These are phyloP conservation scores for Neonectria sp. DNA, from an alignment of 2,329 filamentous ascomycete genomes.

Conservation along the genomic window DNA sequence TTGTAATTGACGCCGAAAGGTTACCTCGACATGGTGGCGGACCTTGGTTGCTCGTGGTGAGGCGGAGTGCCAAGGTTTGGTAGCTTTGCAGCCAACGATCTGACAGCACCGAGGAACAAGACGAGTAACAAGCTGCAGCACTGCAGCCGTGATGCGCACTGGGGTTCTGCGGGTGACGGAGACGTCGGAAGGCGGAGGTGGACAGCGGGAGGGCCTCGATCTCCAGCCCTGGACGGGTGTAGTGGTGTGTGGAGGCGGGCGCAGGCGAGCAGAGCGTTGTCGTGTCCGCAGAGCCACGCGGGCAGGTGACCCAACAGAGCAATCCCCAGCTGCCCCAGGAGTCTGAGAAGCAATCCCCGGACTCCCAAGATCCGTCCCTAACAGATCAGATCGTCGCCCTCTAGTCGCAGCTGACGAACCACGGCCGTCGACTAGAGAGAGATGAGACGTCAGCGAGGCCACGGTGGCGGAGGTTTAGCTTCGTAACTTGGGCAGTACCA, in stretches of 20 bases:
- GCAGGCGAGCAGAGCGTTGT: conserved; percentile 12
- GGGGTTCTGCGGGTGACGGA: neutral
- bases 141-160: neutral
- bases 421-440: neutral
- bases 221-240: conserved; percentile 2
- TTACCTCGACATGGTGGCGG: neutral
- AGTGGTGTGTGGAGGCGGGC: conserved; percentile 8
- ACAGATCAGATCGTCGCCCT: conserved; percentile 19
- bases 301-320: conserved; percentile 25
- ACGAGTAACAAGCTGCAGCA: neutral
- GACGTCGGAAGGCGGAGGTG: neutral
- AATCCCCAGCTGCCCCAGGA: neutral
- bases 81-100: neutral
- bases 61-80: conserved; percentile 10
- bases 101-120: neutral
- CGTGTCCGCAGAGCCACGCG: conserved; percentile 29
- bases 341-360: neutral
- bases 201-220: conserved; percentile 10
- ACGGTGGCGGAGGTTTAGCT: neutral
- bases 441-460: conserved; percentile 9
- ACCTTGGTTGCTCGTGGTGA: neutral
- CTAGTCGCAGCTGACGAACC: conserved; percentile 15
- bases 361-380: conserved; percentile 9
- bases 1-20: conserved; percentile 9
- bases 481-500: conserved; percentile 13